A percentile compares a stretch with the other conserved stretches of the same genome.
These are phyloP conservation scores for Trapa bicornis DNA, from an alignment of 345 rosid species.

Conservation along the genomic window DNA sequence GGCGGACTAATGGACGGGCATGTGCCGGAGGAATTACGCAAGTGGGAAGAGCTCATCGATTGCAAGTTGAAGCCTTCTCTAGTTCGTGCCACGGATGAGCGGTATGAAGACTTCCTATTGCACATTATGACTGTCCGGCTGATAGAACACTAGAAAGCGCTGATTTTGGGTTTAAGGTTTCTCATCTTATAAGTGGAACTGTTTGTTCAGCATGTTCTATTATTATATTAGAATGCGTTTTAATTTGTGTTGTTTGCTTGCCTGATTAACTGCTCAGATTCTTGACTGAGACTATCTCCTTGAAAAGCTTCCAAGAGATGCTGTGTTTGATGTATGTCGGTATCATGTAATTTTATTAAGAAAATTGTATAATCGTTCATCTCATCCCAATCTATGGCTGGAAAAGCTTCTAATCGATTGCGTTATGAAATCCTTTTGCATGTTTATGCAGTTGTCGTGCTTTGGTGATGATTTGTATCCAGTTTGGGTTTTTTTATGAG, in stretches of 20 bases:
- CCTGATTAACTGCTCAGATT: background rate
- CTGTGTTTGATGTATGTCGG: background rate
- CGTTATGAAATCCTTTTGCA: background rate
- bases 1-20: slow-evolving; percentile 32
- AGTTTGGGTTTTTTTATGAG: background rate
- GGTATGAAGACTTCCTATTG: slow-evolving; percentile 20
- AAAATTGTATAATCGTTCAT: background rate
- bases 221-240: no score
- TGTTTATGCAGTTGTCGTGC: background rate
- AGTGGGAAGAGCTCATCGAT: slow-evolving; percentile 74
- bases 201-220: no score
- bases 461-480: background rate
- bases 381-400: background rate
- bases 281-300: background rate
- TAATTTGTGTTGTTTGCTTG: background rate
- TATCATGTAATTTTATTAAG: background rate
- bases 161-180: background rate
- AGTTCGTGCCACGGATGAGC: slow-evolving; percentile 44
- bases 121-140: background rate
- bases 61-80: slow-evolving; percentile 73
- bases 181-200: no score
- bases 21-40: slow-evolving; percentile 42
- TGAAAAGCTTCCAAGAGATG: background rate
- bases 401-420: background rate
- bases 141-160: background rate